Base-by-base conservation (phyloP, 2,329 filamentous ascomycete species). In the Corinectria fuckeliana region DNA sequence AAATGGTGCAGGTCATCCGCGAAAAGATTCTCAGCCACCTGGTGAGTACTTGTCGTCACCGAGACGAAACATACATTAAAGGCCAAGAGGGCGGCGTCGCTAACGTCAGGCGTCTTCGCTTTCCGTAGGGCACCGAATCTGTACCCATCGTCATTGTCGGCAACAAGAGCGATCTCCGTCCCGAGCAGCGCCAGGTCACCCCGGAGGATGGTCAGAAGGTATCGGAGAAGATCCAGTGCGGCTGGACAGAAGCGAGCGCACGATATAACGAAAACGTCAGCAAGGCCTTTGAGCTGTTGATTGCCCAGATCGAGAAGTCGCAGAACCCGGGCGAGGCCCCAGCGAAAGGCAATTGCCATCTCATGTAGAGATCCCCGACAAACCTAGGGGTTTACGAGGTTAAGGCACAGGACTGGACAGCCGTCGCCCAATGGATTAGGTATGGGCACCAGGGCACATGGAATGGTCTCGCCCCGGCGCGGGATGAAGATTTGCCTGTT, bases 1-100 rank as follows among this genome's bases (percentile, higher is more conserved):
- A 99, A 76, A 99, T 98, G 94, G 90, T 97, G 50, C 88, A 91
- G 72, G 92, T 97, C 60, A 97, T 99, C 67, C 85, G 93, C 23
- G 94, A 98, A 76, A 99, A 98, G 84, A 97, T 99, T 63, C 82
- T 99, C 58, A 97, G 97, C 76, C 94, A 98, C 75, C 81, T 98
- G 65, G 94, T 97, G 81, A 74, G 51, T 34, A 36, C 42, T 14
- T 21, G n/a, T 23, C 5, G 1, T 20, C 4, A 9, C 20, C 21
- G 38, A 41, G 38, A 18, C 14, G n/a, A n/a, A n/a, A n/a, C 18
- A 3, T 28, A 16, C 14, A 16, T 28, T 3, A 2, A 21, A 16
- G 3, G 8, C 14, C n/a, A 36, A 36, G 18, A 14, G 47, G 9
- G 21, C 30, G 13, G 23, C 26, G 7, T 36, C n/a, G 25, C 50